These are phyloP conservation scores for Daldinia vernicosa DNA, from an alignment of 495 filamentous ascomycete genomes.

Conservation along the genomic window DNA sequence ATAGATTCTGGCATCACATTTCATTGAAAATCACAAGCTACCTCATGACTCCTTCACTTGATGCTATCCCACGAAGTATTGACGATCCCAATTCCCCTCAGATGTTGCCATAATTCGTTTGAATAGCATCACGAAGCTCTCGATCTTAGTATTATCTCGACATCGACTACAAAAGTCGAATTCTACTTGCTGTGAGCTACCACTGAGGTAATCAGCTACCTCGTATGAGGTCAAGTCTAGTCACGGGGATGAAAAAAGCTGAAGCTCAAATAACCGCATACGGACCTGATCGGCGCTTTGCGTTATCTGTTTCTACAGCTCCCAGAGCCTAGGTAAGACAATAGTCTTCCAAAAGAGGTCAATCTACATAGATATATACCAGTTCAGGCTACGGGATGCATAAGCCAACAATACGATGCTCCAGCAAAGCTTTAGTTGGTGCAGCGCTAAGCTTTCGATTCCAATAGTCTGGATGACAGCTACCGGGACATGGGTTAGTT, in stretches of 20 bases:
- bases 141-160: conserved; percentile 7
- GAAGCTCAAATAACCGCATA: conserved; percentile 20
- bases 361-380: not conserved
- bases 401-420: not conserved
- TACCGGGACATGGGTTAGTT: not conserved
- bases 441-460: conserved; percentile 1
- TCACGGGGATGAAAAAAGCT: conserved; percentile 6
- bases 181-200: not conserved
- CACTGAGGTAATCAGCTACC: conserved; percentile 14
- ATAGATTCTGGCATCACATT: too few species aligned
- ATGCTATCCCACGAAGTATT: not conserved
- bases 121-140: conserved; percentile 21
- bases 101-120: conserved; percentile 13
- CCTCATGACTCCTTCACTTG: not conserved
- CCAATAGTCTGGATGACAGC: conserved; percentile 12
- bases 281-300: conserved; percentile 10
- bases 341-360: conserved; percentile 12
- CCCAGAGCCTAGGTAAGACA: conserved; percentile 9
- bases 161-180: not conserved
- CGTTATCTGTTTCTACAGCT: not conserved
- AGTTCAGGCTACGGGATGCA: conserved; percentile 2
- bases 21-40: too few species aligned
- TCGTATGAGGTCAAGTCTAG: conserved; percentile 11
- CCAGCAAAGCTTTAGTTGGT: conserved; percentile 11
- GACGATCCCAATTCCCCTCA: conserved; percentile 24